These are phyloP conservation scores for Lactarius tabidus DNA, from an alignment of 768 basidiomycete species.

Conservation along the genomic window DNA sequence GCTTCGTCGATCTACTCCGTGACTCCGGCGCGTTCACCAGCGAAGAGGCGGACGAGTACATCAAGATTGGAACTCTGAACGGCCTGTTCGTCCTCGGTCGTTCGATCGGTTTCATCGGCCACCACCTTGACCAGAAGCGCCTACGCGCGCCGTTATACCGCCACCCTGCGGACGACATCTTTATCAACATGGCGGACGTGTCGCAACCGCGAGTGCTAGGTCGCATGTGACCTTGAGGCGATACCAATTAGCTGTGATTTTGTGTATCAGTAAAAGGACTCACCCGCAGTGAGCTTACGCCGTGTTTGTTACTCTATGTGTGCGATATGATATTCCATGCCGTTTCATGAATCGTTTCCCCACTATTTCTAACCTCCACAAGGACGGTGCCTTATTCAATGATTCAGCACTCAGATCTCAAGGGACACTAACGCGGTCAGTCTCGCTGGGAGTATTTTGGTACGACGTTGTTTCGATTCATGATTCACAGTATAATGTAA, in stretches of 20 bases:
- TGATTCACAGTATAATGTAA: not conserved
- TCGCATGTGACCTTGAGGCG: constrained; percentile 29
- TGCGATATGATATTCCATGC: constrained; percentile 11
- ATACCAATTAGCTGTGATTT: constrained; percentile 1
- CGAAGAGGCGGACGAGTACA: constrained; percentile 97
- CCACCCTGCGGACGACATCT: constrained; percentile 93
- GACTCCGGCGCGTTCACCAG: constrained; percentile 92
- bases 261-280: constrained; percentile 17
- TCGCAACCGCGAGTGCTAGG: constrained; percentile 77
- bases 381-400: not conserved
- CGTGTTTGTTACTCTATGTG: constrained; percentile 11
- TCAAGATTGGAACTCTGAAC: constrained; percentile 93
- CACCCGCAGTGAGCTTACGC: not conserved
- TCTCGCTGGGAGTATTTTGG: not conserved
- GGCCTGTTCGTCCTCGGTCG: constrained; percentile 97
- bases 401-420: not conserved
- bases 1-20: constrained; percentile 91
- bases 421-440: too few species aligned
- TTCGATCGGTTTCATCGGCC: constrained; percentile 96
- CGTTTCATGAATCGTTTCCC: constrained; percentile 13
- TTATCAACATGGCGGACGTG: constrained; percentile 89
- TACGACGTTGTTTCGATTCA: not conserved
- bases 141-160: constrained; percentile 91
- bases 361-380: not conserved
- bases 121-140: constrained; percentile 95